Base-by-base conservation (phyloP, 257 asterid species). In the Eucommia ulmoides region DNA sequence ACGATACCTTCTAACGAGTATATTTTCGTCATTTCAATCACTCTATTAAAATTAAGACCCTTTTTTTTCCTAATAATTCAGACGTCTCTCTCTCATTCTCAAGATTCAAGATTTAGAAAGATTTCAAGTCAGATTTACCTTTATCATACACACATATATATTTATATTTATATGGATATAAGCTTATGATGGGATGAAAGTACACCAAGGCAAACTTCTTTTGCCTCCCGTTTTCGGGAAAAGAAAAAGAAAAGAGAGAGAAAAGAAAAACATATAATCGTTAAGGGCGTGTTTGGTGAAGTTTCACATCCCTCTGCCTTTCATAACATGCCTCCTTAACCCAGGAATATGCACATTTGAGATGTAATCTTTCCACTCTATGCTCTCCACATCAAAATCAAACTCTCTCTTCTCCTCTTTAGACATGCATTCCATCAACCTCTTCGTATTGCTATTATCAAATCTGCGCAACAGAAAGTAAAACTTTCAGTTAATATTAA, bases 321-420 rank as follows among this genome's bases (percentile, higher is more conserved):
- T 91, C 93, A 87, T 80, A 33, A 91, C 96, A 60, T 91, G 95
- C 70, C 78, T 78, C 71, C 94, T 78, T 59, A 89, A 61, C 51
- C 97, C 97, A 6, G 97, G 98, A 55, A 91, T 83, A 63, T 91
- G 96, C 60, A 91, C 67, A 47, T 86, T 81, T 14, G 77, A 65
- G 55, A 91, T 83, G 55, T 86, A 91, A 49, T 91, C 93, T 65
- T 75, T 68, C 98, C 98, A 91, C 56, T 91, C 88, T 68, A 86
- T 79, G 56, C 53, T 77, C 67, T 79, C 86, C n/a, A 91, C 89
- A 26, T 86, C 93, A 24, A 83, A 83, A 26, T 83, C 98, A 54
- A 86, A 91, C 58, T 74, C 67, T 52, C 62, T 66, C 52, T 73
- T 62, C 62, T 91, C 96, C 67, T 86, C 92, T 42, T 69, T 66